Evolutionary conservation across 495 filamentous ascomycete species (phyloP).

Genomic region (Podospora sp.): DNA sequence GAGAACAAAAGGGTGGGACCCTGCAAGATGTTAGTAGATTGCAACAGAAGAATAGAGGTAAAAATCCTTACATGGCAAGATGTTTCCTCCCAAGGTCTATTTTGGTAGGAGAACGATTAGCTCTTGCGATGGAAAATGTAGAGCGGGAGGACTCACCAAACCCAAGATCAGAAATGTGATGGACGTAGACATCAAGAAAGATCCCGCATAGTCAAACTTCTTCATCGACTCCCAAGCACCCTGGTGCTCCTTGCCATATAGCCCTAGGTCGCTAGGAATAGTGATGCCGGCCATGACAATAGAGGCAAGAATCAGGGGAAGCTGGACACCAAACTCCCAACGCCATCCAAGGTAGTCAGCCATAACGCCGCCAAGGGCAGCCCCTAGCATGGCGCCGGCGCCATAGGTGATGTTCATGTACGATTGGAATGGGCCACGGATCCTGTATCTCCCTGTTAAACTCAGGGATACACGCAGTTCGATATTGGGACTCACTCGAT

Average conservation of each 20-base stretch:
- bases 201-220: slow-evolving; percentile 70
- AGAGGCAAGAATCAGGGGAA: slow-evolving; percentile 64
- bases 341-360: slow-evolving; percentile 77
- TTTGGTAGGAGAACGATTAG: neutral
- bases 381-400: slow-evolving; percentile 61
- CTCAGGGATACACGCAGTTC: neutral
- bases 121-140: neutral
- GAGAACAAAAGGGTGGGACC: slow-evolving; percentile 72
- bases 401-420: slow-evolving; percentile 73
- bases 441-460: slow-evolving; percentile 29
- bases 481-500: slow-evolving; percentile 57
- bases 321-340: slow-evolving; percentile 67
- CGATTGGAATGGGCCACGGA: slow-evolving; percentile 73
- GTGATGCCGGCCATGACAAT: slow-evolving; percentile 58
- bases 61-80: slow-evolving; percentile 55
- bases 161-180: slow-evolving; percentile 73
- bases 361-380: slow-evolving; percentile 72
- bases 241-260: slow-evolving; percentile 53
- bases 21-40: slow-evolving; percentile 24
- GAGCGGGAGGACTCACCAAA: slow-evolving; percentile 47
- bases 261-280: slow-evolving; percentile 62
- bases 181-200: slow-evolving; percentile 61
- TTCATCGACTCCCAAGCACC: slow-evolving; percentile 60
- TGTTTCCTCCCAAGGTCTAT: slow-evolving; percentile 75
- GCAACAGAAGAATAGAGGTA: neutral